Percentiles rank a stretch among this genome's conserved stretches.
These are phyloP conservation scores for Urochloa ruziziensis DNA, from an alignment of 176 grass and related monocot genomes.

Conservation along the genomic window DNA sequence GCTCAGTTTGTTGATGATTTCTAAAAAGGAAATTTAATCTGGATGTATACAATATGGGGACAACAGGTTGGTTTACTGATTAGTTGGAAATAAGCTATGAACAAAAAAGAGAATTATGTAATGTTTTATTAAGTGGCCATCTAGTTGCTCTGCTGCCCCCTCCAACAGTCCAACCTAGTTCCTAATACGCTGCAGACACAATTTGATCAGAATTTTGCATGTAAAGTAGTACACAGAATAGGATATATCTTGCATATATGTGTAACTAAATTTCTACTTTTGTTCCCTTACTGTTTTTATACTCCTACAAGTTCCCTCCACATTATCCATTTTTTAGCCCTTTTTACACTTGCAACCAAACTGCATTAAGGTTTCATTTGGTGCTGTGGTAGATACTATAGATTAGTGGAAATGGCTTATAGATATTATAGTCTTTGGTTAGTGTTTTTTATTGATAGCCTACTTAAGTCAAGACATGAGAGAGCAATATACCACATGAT, in stretches of 20 bases:
- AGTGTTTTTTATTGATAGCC: not conserved
- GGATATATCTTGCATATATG: not conserved
- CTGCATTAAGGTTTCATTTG: not conserved
- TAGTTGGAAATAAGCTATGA: not conserved
- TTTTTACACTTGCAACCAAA: no score
- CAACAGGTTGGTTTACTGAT: not conserved
- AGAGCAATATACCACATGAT: not conserved
- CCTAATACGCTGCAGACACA: not conserved
- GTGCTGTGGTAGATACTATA: not conserved
- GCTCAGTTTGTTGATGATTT: not conserved
- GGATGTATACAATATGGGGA: not conserved
- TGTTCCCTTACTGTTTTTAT: no score
- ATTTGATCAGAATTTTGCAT: not conserved
- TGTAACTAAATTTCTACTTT: not conserved
- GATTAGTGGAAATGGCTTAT: not conserved
- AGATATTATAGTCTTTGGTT: not conserved
- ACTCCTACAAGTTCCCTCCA: no score
- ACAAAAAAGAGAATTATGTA: not conserved
- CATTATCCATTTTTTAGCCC: not conserved
- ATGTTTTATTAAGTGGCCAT: not conserved
- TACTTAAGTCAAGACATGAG: not conserved
- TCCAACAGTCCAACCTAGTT: not conserved
- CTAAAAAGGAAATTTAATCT: not conserved
- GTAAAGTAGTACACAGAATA: not conserved
- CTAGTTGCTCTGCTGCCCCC: not conserved